Base-by-base conservation (phyloP, 108 stramenopile species). In the Nannochloropsis gaditana region DNA sequence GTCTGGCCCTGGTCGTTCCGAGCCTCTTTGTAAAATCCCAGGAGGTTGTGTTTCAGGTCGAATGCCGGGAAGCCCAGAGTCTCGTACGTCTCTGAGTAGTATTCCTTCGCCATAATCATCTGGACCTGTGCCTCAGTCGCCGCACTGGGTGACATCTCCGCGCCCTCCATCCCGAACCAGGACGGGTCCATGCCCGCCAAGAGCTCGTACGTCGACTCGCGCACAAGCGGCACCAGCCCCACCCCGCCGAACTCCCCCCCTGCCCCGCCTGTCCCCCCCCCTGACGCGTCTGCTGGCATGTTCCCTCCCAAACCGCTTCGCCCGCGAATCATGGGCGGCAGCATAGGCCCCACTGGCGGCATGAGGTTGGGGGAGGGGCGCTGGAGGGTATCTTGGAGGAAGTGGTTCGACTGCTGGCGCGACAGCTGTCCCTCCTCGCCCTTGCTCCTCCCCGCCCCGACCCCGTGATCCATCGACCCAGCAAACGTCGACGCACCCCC, bases 1-100 rank as follows among this genome's bases (percentile, higher is more conserved):
- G 80, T 80, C 21, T 19, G 80, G n/a, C 21, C 80, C 80, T 80
- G 80, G 11, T 50, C 47, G 15, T 50, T 50, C 47, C 47, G 47
- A 21, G n/a, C 80, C 21, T 80, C 80, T 2, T 80, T 19, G 21
- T 80, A 80, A 31, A 80, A 80, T 9, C 80, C 80, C 21, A 80
- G 21, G 19, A 80, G 21, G 19, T 21, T 9, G 9, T 81, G 21
- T 11, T 42, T 21, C 80, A 6, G 31, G 31, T 81, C 80, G 5
- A 81, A 81, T 11, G 80, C 80, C 11, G 80, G 80, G 21, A 81
- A 81, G 5, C 80, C 80, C 31, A 73, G 59, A 15, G 59, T 73
- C 19, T 73, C 59, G 59, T 73, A 73, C 19, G 59, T 73, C 15
- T 73, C 59, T 2, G 59, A 73, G 4, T n/a, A 73, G n/a, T 73